A percentile compares a stretch with the other conserved stretches of the same genome.
Evolutionary conservation across 106 monocot genomes (phyloP).

Genomic region (Dioscorea dumetorum): DNA sequence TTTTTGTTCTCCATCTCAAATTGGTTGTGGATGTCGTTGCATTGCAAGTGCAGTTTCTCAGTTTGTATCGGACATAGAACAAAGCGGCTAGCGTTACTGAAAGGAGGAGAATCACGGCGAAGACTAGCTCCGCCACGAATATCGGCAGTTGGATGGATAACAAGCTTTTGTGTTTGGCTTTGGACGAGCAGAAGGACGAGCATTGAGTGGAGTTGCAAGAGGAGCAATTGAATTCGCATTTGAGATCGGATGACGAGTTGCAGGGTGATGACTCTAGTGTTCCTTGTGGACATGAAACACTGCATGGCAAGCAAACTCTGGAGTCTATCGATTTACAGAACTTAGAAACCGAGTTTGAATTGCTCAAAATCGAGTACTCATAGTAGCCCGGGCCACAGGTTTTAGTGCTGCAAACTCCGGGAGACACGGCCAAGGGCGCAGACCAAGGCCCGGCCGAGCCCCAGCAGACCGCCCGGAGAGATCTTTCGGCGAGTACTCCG

Average conservation of each 20-base stretch:
- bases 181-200: slow-evolving; percentile 32
- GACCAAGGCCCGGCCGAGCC: slow-evolving; percentile 75
- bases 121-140: slow-evolving; percentile 69
- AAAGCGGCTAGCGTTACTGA: slow-evolving; percentile 40
- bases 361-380: slow-evolving; percentile 35
- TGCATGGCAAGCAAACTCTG: slow-evolving; percentile 81
- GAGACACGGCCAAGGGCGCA: slow-evolving; percentile 84
- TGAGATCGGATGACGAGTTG: slow-evolving; percentile 43
- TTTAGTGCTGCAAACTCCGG: slow-evolving; percentile 58
- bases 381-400: slow-evolving; percentile 71
- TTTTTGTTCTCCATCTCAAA: no score
- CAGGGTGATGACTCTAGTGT: slow-evolving; percentile 36
- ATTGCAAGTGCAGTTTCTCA: slow-evolving; percentile 41
- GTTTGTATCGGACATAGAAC: slow-evolving; percentile 52
- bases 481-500: slow-evolving; percentile 48
- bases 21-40: background rate
- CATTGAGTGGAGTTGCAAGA: slow-evolving; percentile 48
- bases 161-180: slow-evolving; percentile 8
- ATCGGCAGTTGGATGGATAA: slow-evolving; percentile 56
- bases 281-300: slow-evolving; percentile 51
- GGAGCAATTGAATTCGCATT: slow-evolving; percentile 61
- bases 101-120: slow-evolving; percentile 45
- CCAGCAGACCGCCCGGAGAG: slow-evolving; percentile 71
- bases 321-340: slow-evolving; percentile 56
- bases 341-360: slow-evolving; percentile 11